Evolutionary conservation across 768 basidiomycete genomes (phyloP).

Genomic region (Macrolepiota fuliginosa): DNA sequence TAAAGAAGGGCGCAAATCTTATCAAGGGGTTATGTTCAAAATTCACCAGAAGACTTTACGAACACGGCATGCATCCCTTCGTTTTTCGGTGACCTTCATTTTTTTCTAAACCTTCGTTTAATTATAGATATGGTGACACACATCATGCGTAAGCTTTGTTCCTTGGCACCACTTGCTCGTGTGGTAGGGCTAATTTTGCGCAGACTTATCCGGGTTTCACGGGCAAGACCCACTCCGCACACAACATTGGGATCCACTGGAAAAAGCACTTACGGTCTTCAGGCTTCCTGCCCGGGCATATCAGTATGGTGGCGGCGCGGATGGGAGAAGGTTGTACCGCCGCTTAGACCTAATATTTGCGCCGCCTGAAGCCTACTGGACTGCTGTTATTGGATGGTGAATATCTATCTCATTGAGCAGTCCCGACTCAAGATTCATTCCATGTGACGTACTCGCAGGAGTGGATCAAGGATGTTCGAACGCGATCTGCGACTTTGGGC

Average conservation of each 20-base stretch:
- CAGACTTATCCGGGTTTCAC: slow-evolving; percentile 64
- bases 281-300: slow-evolving; percentile 44
- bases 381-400: slow-evolving; percentile 87
- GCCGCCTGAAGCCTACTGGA: slow-evolving; percentile 77
- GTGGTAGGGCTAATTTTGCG: not conserved
- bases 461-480: slow-evolving; percentile 89
- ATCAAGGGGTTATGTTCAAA: slow-evolving; percentile 63
- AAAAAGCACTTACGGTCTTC: slow-evolving; percentile 84
- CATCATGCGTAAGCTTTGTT: slow-evolving; percentile 68
- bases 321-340: slow-evolving; percentile 44
- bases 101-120: not conserved
- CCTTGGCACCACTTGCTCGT: not conserved
- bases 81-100: not conserved
- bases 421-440: not conserved
- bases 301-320: not conserved
- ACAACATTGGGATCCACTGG: slow-evolving; percentile 75
- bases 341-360: slow-evolving; percentile 86
- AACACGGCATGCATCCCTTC: slow-evolving; percentile 42
- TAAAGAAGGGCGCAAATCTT: slow-evolving; percentile 36
- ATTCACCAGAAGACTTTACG: slow-evolving; percentile 55
- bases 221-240: slow-evolving; percentile 50
- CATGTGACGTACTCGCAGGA: slow-evolving; percentile 43
- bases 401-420: slow-evolving; percentile 7
- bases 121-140: slow-evolving; percentile 69
- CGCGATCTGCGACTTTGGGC: slow-evolving; percentile 78